phyloP scores from a whole-genome alignment of 768 basidiomycete genomes.

The Psilocybe azurescens region DNA sequence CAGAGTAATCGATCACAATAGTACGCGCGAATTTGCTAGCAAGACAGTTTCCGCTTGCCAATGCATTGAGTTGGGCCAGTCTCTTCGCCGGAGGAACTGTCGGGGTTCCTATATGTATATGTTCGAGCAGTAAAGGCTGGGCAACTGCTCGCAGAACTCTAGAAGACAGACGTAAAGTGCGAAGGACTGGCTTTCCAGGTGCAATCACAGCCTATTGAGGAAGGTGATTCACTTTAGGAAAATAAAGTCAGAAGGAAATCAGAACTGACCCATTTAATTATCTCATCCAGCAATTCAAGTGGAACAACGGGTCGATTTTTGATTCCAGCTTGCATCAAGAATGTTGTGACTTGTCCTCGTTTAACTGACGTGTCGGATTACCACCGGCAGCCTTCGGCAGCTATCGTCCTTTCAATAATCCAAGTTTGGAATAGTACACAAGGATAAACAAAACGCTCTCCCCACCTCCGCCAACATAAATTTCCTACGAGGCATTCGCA shows the following conservation, averaged over 20 bases:
- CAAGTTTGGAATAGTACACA: not conserved
- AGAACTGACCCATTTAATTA: constrained; percentile 7
- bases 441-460: not conserved
- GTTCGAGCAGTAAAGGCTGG: constrained; percentile 7
- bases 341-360: not conserved
- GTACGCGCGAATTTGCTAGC: constrained; percentile 3
- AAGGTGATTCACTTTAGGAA: not conserved
- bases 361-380: too few species aligned
- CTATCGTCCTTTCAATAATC: not conserved
- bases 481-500: constrained; percentile 13
- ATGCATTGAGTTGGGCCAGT: constrained; percentile 1
- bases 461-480: constrained; percentile 15
- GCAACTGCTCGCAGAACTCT: not conserved
- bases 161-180: constrained; percentile 1
- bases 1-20: constrained; percentile 11
- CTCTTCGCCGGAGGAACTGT: not conserved
- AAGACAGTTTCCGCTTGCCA: not conserved
- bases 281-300: constrained; percentile 9
- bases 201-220: not conserved
- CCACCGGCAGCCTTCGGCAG: too few species aligned
- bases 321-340: not conserved
- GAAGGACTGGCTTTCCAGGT: not conserved
- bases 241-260: not conserved
- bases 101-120: constrained; percentile 4
- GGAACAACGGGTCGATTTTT: not conserved